These are phyloP conservation scores for Globisporangium yorkense DNA, from an alignment of 352 stramenopile genomes.

Conservation along the genomic window DNA sequence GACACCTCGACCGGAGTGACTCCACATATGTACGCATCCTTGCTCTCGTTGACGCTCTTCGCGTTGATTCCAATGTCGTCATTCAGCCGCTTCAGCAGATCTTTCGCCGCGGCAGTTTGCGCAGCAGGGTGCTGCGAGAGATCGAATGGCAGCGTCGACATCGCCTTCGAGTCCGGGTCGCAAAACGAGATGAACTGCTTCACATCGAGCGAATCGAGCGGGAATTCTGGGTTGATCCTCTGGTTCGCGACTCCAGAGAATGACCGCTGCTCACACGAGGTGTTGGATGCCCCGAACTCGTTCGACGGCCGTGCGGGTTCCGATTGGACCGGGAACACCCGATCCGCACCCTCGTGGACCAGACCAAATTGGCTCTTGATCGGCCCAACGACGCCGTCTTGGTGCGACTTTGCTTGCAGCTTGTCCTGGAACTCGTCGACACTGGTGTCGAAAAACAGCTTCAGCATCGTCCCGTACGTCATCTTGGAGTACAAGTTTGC, in stretches of 20 bases:
- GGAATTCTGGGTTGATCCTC: conserved; percentile 66
- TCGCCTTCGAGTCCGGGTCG: conserved; percentile 48
- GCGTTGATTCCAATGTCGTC: conserved; percentile 91
- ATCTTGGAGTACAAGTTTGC: conserved; percentile 81
- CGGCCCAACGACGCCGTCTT: conserved; percentile 37
- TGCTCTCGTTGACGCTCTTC: conserved; percentile 57
- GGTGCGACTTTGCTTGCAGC: conserved; percentile 49
- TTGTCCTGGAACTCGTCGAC: conserved; percentile 62
- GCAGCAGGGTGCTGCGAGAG: conserved; percentile 83
- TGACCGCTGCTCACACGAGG: conserved; percentile 58
- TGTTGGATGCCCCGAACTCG: conserved; percentile 66
- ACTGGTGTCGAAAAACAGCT: conserved; percentile 78
- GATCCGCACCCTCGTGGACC: conserved; percentile 39
- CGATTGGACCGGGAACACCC: conserved; percentile 12
- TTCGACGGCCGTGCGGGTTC: neutral
- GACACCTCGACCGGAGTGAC: conserved; percentile 50
- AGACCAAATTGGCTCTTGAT: conserved; percentile 67
- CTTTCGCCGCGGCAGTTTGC: conserved; percentile 92
- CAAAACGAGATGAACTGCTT: conserved; percentile 70
- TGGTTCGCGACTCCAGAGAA: conserved; percentile 22
- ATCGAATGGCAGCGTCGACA: conserved; percentile 87
- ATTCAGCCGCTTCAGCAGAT: conserved; percentile 88
- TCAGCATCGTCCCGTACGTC: conserved; percentile 70
- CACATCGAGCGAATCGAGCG: conserved; percentile 62
- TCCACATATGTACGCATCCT: conserved; percentile 67